Base-by-base conservation (phyloP, 352 stramenopile genomes). In the Phytophthora niederhauseri region DNA sequence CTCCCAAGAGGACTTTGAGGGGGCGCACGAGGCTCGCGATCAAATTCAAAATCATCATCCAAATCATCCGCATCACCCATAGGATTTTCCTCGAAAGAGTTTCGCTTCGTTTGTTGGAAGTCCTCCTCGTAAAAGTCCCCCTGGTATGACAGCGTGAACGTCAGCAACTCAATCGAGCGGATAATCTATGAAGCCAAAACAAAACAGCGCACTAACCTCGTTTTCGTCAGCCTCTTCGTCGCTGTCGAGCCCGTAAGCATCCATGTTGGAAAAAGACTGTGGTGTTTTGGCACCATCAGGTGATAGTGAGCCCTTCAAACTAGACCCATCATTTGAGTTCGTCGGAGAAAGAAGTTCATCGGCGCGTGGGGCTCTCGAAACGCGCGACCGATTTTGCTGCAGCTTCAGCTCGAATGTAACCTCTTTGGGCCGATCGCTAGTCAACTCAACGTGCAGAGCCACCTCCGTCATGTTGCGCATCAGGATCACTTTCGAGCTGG, bases 31-130 rank as follows among this genome's bases (percentile, higher is more conserved):
- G 77, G 76, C 51, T 96, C 87, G 19, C 89, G 69, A 70, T 97
- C 90, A 68, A 97, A 97, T 55, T 96, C 90, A 57, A 96, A 96
- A 57, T 97, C 90, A 56, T 97, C 90, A 64, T 97, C 90, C 26
- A 75, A 73, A 68, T 97, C 90, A 49, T 97, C 90, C 14, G 71
- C 34, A 70, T 97, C 89, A 34, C 80, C 87, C 53, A 92, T 70
- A 2, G 76, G 68, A 38, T 89, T 90, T 36, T 95, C 89, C 50
- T 95, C 88, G 61, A 95, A 95, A 3, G 86, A 94, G 17, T 72
- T 70, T n/a, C 80, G 76, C 64, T 94, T 97, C 3, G 66, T 57
- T 36, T 81, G 76, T 8, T 81, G 66, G 20, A 93, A 83, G 0
- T 95, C 88, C 41, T 97, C 89, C 14, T 95, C 88, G 53, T 84